A percentile compares a stretch with the other conserved stretches of the same genome.
phyloP scores from a whole-genome alignment of 768 basidiomycete species.

The Ramaria rubella region DNA sequence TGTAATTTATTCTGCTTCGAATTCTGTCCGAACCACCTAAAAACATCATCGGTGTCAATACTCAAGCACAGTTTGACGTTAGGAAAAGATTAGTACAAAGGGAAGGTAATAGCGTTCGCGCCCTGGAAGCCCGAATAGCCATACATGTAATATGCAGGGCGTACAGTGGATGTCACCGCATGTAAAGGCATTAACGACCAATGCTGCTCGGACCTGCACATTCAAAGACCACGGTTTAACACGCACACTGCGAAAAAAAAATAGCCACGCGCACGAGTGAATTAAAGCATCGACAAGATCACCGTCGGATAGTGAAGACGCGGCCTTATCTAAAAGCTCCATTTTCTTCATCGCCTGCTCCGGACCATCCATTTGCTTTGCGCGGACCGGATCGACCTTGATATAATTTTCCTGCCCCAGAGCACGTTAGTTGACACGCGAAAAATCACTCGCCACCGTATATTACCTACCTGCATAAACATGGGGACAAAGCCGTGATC shows the following conservation, averaged over 20 bases:
- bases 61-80: not conserved
- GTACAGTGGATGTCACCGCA: constrained; percentile 83
- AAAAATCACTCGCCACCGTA: too few relatives aligned
- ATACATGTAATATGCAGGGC: constrained; percentile 79
- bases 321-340: constrained; percentile 77
- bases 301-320: constrained; percentile 89
- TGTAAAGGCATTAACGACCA: constrained; percentile 95
- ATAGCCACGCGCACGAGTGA: constrained; percentile 68
- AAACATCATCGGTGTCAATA: not conserved
- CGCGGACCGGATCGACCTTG: constrained; percentile 66
- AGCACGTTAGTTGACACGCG: not conserved
- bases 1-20: constrained; percentile 82
- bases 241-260: not conserved
- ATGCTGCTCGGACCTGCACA: constrained; percentile 77
- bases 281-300: constrained; percentile 92
- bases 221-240: constrained; percentile 8
- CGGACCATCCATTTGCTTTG: constrained; percentile 52
- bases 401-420: constrained; percentile 84
- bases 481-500: constrained; percentile 92
- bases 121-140: constrained; percentile 68
- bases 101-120: constrained; percentile 67
- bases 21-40: constrained; percentile 95
- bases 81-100: constrained; percentile 49
- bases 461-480: constrained; percentile 72
- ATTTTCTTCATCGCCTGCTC: constrained; percentile 66